phyloP scores from a whole-genome alignment of 163 green algal genomes.

The Scenedesmus sp. region DNA sequence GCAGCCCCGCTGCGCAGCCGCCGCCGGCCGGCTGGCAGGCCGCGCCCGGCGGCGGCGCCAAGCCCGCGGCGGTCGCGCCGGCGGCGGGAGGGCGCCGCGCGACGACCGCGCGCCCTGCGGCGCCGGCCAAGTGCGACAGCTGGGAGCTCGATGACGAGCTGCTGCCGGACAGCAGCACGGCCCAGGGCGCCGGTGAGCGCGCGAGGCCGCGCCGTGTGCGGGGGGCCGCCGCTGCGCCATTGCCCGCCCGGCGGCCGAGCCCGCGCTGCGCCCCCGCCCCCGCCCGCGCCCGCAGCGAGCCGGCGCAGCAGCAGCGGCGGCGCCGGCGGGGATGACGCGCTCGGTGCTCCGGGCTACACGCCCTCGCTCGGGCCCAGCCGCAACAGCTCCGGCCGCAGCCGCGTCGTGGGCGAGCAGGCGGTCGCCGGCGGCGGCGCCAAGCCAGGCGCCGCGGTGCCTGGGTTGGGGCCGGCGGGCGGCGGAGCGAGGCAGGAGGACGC shows the following conservation, averaged over 20 bases:
- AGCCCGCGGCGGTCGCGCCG: no score
- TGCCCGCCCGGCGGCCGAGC: no score
- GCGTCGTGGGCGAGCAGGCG: neutral
- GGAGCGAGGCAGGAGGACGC: constrained; percentile 7
- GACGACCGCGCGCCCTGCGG: neutral
- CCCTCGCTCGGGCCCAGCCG: neutral
- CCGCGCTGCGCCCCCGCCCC: no score
- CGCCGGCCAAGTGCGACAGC: constrained; percentile 2
- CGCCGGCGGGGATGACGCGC: neutral
- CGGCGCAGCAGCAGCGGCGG: neutral
- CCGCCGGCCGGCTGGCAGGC: no score
- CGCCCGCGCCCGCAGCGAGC: no score
- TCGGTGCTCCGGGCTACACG: constrained; percentile 4
- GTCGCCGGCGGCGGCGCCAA: neutral
- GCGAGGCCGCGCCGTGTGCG: no score
- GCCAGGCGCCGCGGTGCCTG: constrained; percentile 2
- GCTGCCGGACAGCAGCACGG: constrained; percentile 24
- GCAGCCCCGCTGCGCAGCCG: no score
- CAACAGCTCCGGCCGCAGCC: neutral
- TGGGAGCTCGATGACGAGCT: constrained; percentile 39
- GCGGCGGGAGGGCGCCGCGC: neutral
- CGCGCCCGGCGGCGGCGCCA: no score
- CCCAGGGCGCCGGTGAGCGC: no score
- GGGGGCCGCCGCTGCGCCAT: no score
- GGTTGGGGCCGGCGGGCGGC: no score